Conservation (phyloP, 441 rosid genomes). For the Sinapis alba region DNA sequence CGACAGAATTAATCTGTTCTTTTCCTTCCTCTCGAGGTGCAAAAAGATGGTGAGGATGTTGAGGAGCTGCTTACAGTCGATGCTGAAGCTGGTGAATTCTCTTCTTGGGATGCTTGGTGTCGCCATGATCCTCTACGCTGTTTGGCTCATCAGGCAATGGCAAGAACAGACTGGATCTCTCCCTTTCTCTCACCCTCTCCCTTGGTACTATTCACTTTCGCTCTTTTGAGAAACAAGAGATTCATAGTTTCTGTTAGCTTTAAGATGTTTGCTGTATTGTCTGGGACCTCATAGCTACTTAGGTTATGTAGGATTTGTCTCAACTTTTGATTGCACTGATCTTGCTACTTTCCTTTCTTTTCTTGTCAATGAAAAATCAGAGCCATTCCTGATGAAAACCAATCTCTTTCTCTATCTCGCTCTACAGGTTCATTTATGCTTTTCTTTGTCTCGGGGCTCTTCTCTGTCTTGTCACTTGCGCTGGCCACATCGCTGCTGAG, state of each 20-base stretch:
- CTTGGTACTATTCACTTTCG: neutral
- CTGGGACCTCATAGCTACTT: no score
- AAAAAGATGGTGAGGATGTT: constrained; percentile 53
- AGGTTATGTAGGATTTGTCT: no score
- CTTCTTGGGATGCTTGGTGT: constrained; percentile 81
- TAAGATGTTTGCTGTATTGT: no score
- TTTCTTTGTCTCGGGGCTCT: neutral
- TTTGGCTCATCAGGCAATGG: constrained; percentile 82
- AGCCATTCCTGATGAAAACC: neutral
- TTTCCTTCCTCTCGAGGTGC: constrained; percentile 11
- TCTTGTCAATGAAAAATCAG: neutral
- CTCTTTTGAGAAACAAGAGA: no score
- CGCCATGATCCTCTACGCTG: constrained; percentile 66
- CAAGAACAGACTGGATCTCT: constrained; percentile 56
- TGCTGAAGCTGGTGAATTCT: constrained; percentile 75
- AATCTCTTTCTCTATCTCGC: neutral
- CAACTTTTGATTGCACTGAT: no score
- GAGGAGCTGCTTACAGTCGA: constrained; percentile 77
- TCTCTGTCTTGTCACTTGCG: neutral
- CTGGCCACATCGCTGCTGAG: constrained; percentile 4
- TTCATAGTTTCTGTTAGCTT: no score
- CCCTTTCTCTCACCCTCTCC: constrained; percentile 48
- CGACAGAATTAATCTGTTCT: constrained; percentile 2
- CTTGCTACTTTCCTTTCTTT: neutral
- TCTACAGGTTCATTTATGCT: neutral